A percentile compares a stretch with the other conserved stretches of the same genome.
phyloP scores from a whole-genome alignment of 345 rosid species.

The Streptanthus diversifolius region DNA sequence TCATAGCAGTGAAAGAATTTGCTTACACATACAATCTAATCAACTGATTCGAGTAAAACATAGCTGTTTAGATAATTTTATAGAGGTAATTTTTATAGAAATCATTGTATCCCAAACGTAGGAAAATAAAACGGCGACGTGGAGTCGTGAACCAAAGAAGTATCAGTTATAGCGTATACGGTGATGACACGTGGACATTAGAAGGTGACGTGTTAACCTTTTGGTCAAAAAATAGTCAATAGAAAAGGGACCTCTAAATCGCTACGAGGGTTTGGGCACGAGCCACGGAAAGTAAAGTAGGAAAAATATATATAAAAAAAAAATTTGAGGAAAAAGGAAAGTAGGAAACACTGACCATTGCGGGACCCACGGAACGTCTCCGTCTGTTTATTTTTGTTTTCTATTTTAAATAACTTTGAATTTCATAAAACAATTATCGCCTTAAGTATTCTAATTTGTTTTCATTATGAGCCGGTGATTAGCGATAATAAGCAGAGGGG shows the following conservation, averaged over 20 bases:
- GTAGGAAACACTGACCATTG: background rate
- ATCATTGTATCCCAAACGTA: too few relatives aligned
- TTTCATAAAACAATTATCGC: background rate
- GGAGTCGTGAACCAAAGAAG: background rate
- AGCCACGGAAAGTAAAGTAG: too few relatives aligned
- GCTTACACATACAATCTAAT: background rate
- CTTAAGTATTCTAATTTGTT: conserved; percentile 13
- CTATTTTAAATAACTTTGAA: background rate
- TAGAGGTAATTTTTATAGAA: background rate
- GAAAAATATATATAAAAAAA: background rate
- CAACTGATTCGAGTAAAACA: background rate
- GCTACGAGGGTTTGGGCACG: background rate
- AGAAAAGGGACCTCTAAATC: background rate
- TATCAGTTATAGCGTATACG: background rate
- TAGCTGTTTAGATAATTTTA: background rate
- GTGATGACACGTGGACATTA: background rate
- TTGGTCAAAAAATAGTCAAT: background rate
- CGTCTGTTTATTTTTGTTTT: conserved; percentile 1
- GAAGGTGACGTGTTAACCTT: background rate
- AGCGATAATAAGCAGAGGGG: conserved; percentile 26
- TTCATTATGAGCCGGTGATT: conserved; percentile 16
- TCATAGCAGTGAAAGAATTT: background rate
- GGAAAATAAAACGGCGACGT: too few relatives aligned
- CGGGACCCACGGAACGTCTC: conserved; percentile 17
- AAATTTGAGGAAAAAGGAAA: background rate